phyloP scores from a whole-genome alignment of 2,329 filamentous ascomycete genomes.

The Penicillium sp. region DNA sequence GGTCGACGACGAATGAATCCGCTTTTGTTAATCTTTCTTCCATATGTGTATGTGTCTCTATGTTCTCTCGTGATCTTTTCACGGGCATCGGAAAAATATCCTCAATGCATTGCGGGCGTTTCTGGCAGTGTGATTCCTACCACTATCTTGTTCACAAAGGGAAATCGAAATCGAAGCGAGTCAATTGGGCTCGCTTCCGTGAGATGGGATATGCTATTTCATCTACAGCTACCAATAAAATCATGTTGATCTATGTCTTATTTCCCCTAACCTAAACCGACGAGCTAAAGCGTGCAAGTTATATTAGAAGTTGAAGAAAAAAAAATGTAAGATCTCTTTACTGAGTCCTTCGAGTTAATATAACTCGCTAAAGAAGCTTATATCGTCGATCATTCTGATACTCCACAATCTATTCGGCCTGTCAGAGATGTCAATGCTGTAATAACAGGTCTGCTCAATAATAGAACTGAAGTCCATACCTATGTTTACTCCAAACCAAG shows the following conservation, averaged over 20 bases:
- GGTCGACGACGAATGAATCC: conserved; percentile 65
- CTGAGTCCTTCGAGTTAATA: not conserved
- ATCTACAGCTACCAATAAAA: not conserved
- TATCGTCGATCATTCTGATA: not conserved
- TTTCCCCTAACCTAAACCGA: no score
- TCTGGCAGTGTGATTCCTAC: conserved; percentile 15
- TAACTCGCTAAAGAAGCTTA: not conserved
- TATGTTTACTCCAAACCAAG: not conserved
- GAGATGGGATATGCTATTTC: not conserved
- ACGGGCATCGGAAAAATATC: conserved; percentile 8
- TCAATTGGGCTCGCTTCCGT: not conserved
- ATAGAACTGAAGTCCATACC: not conserved
- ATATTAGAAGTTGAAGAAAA: not conserved
- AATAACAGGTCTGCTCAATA: not conserved
- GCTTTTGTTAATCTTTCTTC: conserved; percentile 8
- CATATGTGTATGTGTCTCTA: conserved; percentile 15
- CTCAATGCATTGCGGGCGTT: conserved; percentile 35
- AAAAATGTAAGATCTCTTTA: not conserved
- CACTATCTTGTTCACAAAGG: conserved; percentile 10
- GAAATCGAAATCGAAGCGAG: not conserved
- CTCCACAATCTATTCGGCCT: not conserved
- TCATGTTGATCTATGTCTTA: not conserved
- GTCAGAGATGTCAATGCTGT: not conserved
- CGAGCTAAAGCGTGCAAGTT: no score
- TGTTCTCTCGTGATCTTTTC: conserved; percentile 13